Percentiles rank a stretch among this genome's conserved stretches.
Evolutionary conservation across 2,329 filamentous ascomycete species (phyloP).

Genomic region (Aspergillus hortae): DNA sequence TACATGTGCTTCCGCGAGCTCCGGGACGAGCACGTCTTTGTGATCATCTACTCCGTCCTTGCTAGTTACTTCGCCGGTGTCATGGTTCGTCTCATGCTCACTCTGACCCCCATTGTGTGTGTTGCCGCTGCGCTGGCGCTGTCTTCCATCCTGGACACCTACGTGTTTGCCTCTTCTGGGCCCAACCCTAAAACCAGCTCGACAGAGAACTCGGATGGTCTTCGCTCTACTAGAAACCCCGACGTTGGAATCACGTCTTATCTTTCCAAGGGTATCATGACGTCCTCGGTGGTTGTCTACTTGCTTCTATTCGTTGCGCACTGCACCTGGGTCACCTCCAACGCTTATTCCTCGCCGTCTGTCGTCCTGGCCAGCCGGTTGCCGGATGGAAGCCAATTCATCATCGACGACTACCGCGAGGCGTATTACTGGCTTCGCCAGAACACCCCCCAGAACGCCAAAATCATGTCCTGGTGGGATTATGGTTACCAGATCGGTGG

Average conservation of each 20-base stretch:
- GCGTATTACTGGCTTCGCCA: conserved; percentile 99
- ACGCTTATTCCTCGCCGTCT: conserved; percentile 96
- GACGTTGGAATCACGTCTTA: conserved; percentile 78
- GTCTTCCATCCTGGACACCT: conserved; percentile 85
- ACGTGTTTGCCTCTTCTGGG: conserved; percentile 66
- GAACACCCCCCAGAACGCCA: conserved; percentile 90
- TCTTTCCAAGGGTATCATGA: conserved; percentile 75
- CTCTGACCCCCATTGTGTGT: conserved; percentile 92
- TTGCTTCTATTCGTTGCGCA: conserved; percentile 91
- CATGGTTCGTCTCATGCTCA: conserved; percentile 99
- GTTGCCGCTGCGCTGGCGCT: conserved; percentile 85
- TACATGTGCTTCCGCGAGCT: conserved; percentile 97
- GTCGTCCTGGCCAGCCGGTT: conserved; percentile 90
- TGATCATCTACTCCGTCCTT: conserved; percentile 95
- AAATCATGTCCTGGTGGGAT: conserved; percentile 99
- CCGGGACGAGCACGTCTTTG: conserved; percentile 93
- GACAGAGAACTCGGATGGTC: conserved; percentile 38
- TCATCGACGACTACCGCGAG: conserved; percentile 98
- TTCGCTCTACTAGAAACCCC: conserved; percentile 69
- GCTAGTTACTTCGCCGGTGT: conserved; percentile 98
- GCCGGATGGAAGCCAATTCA: conserved; percentile 93
- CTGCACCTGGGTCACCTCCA: conserved; percentile 99
- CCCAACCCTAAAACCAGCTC: conserved; percentile 46
- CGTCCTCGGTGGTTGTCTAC: conserved; percentile 70
- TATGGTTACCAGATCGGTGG: conserved; percentile 99